Percentiles rank a stretch among this genome's conserved stretches.
These are phyloP conservation scores for Lasiodiplodia hormozganensis DNA, from an alignment of 2,329 filamentous ascomycete genomes.

Conservation along the genomic window DNA sequence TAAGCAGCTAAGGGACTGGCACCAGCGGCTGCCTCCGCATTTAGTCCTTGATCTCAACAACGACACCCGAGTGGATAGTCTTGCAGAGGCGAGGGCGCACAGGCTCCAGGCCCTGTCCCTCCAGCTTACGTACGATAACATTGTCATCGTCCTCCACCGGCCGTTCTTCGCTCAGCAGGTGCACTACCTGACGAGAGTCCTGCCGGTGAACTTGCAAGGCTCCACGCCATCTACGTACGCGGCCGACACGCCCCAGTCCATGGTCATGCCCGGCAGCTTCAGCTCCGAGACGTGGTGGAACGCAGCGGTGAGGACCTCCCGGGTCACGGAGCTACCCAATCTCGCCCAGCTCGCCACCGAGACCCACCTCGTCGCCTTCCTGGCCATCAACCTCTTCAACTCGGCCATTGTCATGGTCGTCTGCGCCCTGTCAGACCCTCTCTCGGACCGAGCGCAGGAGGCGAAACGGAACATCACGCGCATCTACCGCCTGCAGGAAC, in stretches of 20 bases:
- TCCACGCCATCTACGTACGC: not conserved
- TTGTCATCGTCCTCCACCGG: slow-evolving; percentile 53
- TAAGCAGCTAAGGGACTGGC: slow-evolving; percentile 36
- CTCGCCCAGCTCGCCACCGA: slow-evolving; percentile 49
- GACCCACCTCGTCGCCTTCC: slow-evolving; percentile 53
- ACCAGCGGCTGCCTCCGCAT: slow-evolving; percentile 35
- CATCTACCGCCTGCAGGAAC: slow-evolving; percentile 50
- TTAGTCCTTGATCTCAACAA: slow-evolving; percentile 34
- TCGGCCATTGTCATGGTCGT: slow-evolving; percentile 53
- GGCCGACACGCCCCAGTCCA: slow-evolving; percentile 10
- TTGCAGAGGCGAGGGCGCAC: slow-evolving; percentile 32
- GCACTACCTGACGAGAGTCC: slow-evolving; percentile 36
- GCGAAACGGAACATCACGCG: slow-evolving; percentile 53
- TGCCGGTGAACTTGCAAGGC: slow-evolving; percentile 3
- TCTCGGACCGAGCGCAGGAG: slow-evolving; percentile 52
- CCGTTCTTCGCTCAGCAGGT: slow-evolving; percentile 49
- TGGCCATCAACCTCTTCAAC: slow-evolving; percentile 56
- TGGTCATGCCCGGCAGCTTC: slow-evolving; percentile 31
- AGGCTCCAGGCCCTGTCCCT: slow-evolving; percentile 51
- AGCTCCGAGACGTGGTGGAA: slow-evolving; percentile 45
- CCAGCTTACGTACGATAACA: slow-evolving; percentile 53
- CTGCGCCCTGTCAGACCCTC: slow-evolving; percentile 50
- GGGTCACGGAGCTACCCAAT: slow-evolving; percentile 42
- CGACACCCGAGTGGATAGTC: slow-evolving; percentile 33
- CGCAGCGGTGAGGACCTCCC: slow-evolving; percentile 50